Base-by-base conservation (phyloP, 345 rosid species). In the Bruguiera parviflora region DNA sequence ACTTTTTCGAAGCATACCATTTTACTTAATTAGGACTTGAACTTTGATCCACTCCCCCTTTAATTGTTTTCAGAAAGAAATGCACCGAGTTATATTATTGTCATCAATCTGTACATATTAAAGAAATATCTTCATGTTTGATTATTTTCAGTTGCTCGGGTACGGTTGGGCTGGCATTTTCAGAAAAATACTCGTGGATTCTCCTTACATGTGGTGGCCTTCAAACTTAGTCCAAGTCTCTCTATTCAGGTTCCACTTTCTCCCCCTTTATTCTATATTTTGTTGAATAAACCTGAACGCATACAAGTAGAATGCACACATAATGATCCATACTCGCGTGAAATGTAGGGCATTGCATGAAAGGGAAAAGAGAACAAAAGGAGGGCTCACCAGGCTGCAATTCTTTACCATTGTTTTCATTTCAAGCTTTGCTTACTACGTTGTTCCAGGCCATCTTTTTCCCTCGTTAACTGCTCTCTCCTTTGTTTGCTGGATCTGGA, bases 201-300 rank as follows among this genome's bases (percentile, higher is more conserved):
- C 96, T 0, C 92, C 98, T 3, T 90, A 83, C 66, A 89, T 90
- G 96, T 90, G 97, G 97, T 92, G 98, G 98, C 98, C 98, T 1
- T 53, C 77, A 21, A 86, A 85, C 58, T 71, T 93, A 25, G 95
- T 94, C n/a, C 95, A 89, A 67, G 95, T 94, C 70, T 91, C 97
- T 57, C 82, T 94, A 27, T 94, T 91, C 77, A 85, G 87, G 96
- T 89, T 68, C 28, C 8, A 11, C 5, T 43, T 43, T 29, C 43
- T 61, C 0, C 8, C 5, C 4, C 20, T 5, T 31, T 24, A 11
- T n/a, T 66, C 5, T 24, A 8, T 19, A 32, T 43, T 3, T 56
- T 56, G 2, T 69, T 53, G 29, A 56, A 56, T 21, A 24, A 56
- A 56, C 16, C 8, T 21, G 10, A 24, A 24, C 22, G 59, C 59